Base-by-base conservation (phyloP, 139 green algal species). In the Chloropicon primus region DNA sequence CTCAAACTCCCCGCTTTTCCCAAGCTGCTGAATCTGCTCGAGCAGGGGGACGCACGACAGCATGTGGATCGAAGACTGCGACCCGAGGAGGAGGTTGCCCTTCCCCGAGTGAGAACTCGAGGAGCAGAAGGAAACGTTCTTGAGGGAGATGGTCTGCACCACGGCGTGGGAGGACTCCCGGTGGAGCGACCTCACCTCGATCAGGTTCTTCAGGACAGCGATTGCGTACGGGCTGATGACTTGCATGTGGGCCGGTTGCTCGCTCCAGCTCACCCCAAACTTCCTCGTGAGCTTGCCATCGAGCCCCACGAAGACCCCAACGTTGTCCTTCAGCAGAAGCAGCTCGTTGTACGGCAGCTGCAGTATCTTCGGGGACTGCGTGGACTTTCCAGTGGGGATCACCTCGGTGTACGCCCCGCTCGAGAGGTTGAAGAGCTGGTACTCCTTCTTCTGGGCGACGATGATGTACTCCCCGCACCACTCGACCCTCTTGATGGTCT, bases 1-100 rank as follows among this genome's bases (percentile, higher is more conserved):
- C 25, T 82, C 62, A 76, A 89, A 92, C 29, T 92, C 87, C 0
- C 84, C 85, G 1, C 77, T 24, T 22, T 73, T 74, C 1, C 89
- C 88, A 72, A 96, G 81, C 72, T 84, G 79, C 71, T 72, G 24
- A 0, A 92, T 88, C 80, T 94, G 90, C 62, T 76, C 53, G 21
- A 80, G 77, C 54, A 89, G 80, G 0, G 86, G 76, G 27, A 91
- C 79, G 0, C 84, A 81, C 28, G 71, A 1, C 54, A 94, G 81
- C 26, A 82, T 80, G 10, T 78, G 79, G 22, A 92, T 54, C 29
- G 21, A 28, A 25, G n/a, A 3, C 22, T 54, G 22, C 1, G 72
- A 82, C 0, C 79, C 84, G 2, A 88, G 53, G 71, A 87, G 86
- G 25, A 89, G 24, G 27, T 73, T 76, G 24, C 87, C 85, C 80